Evolutionary conservation across 2,329 filamentous ascomycete genomes (phyloP).

Genomic region (Paracorniculantispora psalliotae): DNA sequence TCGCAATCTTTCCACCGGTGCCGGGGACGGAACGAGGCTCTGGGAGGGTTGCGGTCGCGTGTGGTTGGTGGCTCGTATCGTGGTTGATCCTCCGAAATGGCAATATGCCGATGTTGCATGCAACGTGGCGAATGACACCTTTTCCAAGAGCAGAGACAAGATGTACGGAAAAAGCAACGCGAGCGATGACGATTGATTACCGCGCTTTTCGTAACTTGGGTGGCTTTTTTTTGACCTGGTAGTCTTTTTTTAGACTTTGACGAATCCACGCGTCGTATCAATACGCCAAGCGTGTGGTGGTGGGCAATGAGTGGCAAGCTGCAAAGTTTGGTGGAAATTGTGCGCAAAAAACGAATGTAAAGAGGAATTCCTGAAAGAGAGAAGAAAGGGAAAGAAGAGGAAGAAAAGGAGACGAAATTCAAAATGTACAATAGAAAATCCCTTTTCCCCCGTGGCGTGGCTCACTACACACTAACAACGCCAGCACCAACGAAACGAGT

Average conservation of each 20-base stretch:
- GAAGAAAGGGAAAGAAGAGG: not conserved
- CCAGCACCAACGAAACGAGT: not conserved
- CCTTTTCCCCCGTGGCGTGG: too few species aligned
- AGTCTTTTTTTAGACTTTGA: not conserved
- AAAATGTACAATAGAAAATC: too few species aligned
- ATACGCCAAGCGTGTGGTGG: too few species aligned
- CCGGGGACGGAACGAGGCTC: too few species aligned
- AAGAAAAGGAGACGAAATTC: too few species aligned
- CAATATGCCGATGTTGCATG: not conserved
- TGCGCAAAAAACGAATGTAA: too few species aligned
- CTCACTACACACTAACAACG: not conserved
- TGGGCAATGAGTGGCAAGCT: too few species aligned
- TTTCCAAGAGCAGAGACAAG: not conserved
- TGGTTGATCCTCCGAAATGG: not conserved
- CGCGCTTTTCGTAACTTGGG: not conserved
- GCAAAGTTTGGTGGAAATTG: too few species aligned
- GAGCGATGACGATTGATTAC: not conserved
- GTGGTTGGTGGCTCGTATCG: not conserved
- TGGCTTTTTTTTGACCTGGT: not conserved
- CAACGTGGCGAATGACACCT: not conserved
- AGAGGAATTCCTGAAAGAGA: too few species aligned
- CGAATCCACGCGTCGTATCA: too few species aligned
- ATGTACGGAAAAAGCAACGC: not conserved
- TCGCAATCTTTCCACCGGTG: not conserved
- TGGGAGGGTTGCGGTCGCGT: not conserved